Conservation (phyloP, 129 eudicot genomes). For the Flaveria robusta region DNA sequence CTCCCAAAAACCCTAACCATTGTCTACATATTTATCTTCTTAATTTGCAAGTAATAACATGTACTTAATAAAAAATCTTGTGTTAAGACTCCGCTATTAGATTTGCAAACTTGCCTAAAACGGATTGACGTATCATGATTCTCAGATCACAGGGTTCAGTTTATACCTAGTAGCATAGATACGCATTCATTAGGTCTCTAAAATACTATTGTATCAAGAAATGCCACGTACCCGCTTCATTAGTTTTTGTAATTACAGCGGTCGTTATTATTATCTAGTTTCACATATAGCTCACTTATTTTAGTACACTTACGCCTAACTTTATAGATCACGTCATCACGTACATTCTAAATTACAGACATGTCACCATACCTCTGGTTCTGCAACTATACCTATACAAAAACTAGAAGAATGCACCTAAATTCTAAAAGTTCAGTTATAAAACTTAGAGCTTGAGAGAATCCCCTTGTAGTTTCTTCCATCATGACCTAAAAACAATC, state of each 20-base stretch:
- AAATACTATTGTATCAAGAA: background rate
- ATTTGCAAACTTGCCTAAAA: slow-evolving; percentile 10
- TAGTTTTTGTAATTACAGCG: background rate
- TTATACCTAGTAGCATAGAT: slow-evolving; percentile 4
- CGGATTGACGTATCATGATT: background rate
- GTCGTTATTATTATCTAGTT: background rate
- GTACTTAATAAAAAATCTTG: slow-evolving; percentile 12
- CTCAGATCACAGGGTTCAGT: background rate
- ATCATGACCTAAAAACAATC: background rate
- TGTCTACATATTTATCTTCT: background rate
- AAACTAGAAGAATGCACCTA: background rate
- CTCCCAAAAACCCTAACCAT: background rate
- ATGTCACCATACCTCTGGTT: background rate
- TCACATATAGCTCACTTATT: background rate
- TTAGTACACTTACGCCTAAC: background rate
- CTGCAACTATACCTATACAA: background rate
- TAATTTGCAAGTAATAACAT: background rate
- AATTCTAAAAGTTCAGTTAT: background rate
- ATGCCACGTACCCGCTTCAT: background rate
- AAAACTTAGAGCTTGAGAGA: no score
- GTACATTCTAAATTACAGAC: background rate
- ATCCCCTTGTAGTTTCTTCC: background rate
- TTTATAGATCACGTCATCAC: background rate
- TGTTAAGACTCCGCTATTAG: slow-evolving; percentile 1
- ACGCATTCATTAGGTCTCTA: background rate